Conservation (phyloP, 1,284 basidiomycete species). For the Malassezia vespertilionis region DNA sequence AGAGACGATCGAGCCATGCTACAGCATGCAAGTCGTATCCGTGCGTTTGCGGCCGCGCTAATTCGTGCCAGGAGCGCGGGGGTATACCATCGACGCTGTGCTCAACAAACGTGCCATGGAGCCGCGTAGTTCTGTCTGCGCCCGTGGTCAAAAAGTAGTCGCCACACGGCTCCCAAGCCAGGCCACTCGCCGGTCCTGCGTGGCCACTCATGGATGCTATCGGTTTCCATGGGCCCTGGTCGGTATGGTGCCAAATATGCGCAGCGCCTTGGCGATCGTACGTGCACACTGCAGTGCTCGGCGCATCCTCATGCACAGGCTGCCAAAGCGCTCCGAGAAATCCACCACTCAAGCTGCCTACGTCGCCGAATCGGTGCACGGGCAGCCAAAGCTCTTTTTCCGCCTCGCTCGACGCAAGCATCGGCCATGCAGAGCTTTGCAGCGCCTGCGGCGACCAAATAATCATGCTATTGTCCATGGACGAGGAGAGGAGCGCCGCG, state of each 20-base stretch:
- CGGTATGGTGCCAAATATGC: constrained; percentile 27
- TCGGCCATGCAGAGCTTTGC: constrained; percentile 2
- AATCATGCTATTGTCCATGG: constrained; percentile 42
- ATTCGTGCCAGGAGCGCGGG: constrained; percentile 33
- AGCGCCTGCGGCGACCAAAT: constrained; percentile 34
- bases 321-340: constrained; percentile 40
- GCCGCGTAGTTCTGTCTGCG: constrained; percentile 38
- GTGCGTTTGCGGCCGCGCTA: constrained; percentile 45
- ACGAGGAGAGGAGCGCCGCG: constrained; percentile 40
- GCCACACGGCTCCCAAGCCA: constrained; percentile 39
- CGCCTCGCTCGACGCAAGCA: constrained; percentile 35
- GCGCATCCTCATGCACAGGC: constrained; percentile 9
- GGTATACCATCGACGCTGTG: neutral
- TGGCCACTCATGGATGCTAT: constrained; percentile 32
- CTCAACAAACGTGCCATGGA: constrained; percentile 22
- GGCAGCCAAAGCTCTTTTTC: constrained; percentile 40
- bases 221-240: neutral
- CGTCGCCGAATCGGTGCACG: constrained; percentile 39
- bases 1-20: constrained; percentile 36
- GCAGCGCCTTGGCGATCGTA: constrained; percentile 43
- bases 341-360: constrained; percentile 38
- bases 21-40: constrained; percentile 38
- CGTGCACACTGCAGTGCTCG: constrained; percentile 23
- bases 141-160: constrained; percentile 32
- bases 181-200: constrained; percentile 25